Evolutionary conservation across 768 basidiomycete genomes (phyloP).

Genomic region (Wakefieldia striispora): DNA sequence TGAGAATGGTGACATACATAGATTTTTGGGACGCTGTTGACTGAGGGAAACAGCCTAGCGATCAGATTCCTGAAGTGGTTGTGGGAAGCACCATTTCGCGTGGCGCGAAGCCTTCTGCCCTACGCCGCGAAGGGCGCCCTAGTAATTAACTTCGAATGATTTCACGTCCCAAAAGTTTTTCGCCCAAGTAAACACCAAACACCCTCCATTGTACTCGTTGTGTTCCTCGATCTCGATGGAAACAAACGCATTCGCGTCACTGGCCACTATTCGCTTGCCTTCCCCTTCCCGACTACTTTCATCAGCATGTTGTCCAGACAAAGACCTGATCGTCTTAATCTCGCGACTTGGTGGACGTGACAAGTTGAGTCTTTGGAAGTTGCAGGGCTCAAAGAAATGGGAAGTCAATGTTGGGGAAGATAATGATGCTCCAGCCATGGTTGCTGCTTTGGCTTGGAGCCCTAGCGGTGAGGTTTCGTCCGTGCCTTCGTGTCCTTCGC

Average conservation of each 20-base stretch:
- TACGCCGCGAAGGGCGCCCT: constrained; percentile 17
- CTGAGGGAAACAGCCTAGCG: neutral
- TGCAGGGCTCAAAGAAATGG: constrained; percentile 79
- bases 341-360: constrained; percentile 67
- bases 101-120: constrained; percentile 22
- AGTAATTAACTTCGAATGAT: constrained; percentile 21
- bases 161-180: constrained; percentile 11
- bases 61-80: constrained; percentile 9
- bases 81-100: constrained; percentile 27
- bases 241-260: constrained; percentile 47
- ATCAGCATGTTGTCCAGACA: constrained; percentile 81
- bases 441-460: constrained; percentile 72
- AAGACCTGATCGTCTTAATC: constrained; percentile 70
- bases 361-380: constrained; percentile 75
- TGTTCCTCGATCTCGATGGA: constrained; percentile 37
- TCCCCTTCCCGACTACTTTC: constrained; percentile 54
- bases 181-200: constrained; percentile 2
- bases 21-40: too few species aligned
- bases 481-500: neutral
- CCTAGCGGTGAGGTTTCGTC: constrained; percentile 60
- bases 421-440: constrained; percentile 43
- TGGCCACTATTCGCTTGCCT: constrained; percentile 57
- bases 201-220: neutral
- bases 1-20: neutral
- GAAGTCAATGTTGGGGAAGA: constrained; percentile 64